phyloP scores from a whole-genome alignment of 345 rosid genomes.

The Bretschneidera sinensis region DNA sequence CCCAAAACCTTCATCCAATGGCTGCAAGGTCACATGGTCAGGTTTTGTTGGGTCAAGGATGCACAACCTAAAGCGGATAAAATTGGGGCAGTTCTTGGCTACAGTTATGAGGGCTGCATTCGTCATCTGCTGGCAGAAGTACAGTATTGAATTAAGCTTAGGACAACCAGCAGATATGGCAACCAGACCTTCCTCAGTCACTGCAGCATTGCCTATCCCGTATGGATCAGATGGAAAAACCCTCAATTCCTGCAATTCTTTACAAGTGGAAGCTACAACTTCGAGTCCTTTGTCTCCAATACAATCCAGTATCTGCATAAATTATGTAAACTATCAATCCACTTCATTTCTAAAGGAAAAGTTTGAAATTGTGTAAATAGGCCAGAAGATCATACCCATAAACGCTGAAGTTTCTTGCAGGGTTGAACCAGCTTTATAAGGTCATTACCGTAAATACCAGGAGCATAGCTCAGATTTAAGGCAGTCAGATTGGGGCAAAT shows the following conservation, averaged over 20 bases:
- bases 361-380: neutral
- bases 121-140: slow-evolving; percentile 97
- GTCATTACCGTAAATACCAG: slow-evolving; percentile 58
- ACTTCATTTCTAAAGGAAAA: neutral
- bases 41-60: slow-evolving; percentile 71
- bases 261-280: slow-evolving; percentile 72
- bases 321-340: slow-evolving; percentile 4
- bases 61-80: slow-evolving; percentile 76
- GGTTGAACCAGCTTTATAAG: slow-evolving; percentile 55
- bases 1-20: slow-evolving; percentile 96
- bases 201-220: slow-evolving; percentile 54
- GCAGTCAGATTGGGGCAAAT: slow-evolving; percentile 54
- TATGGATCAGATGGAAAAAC: slow-evolving; percentile 82
- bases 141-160: slow-evolving; percentile 74
- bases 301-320: slow-evolving; percentile 76
- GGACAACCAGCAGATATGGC: slow-evolving; percentile 82
- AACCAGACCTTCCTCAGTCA: slow-evolving; percentile 84
- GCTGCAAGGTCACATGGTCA: slow-evolving; percentile 59
- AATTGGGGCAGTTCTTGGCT: slow-evolving; percentile 80
- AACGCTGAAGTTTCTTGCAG: slow-evolving; percentile 69
- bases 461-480: slow-evolving; percentile 86
- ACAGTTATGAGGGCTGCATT: slow-evolving; percentile 83
- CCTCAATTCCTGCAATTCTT: slow-evolving; percentile 79
- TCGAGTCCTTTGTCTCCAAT: slow-evolving; percentile 88
- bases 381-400: slow-evolving; percentile 58